Evolutionary conservation across 108 stramenopile species (phyloP), one percentile per base, ranked within the genome.

Genomic region (Cyclotella baltica): DNA sequence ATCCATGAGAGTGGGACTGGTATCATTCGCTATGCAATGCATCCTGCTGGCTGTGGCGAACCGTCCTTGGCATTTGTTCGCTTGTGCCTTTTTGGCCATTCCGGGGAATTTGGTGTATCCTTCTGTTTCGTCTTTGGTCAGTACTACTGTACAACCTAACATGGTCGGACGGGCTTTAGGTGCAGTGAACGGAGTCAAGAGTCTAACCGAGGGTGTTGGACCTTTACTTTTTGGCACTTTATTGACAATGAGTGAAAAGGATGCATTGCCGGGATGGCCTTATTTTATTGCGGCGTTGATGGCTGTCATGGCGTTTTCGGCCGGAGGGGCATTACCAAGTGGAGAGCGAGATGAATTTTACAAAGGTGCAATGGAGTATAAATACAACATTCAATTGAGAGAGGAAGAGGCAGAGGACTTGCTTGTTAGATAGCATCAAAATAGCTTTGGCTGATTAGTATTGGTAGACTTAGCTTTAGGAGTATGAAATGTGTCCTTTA

Each of bases 71-170:
- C 95, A 96, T 61, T 82, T 98, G 40, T 98, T 96, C 80, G 73
- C 86, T 11, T 97, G 96, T 75, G 92, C 95, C 31, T 78, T 72
- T 0, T 86, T 97, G 59, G 90, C 93, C 0, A 73, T 97, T 31
- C 72, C 89, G 20, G 93, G 90, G 6, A 98, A 98, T 85, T 81
- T 98, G 52, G 98, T 98, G 3, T 98, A 98, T 82, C 98, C 98
- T 0, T 83, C 88, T 52, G 69, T 98, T 10, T 86, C 88, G 28
- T 93, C 92, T 38, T 75, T 98, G 63, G 96, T 98, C 53, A 93
- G 89, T 66, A 73, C 88, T 8, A 83, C 76, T n/a, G 98, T 98
- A 29, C 83, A 83, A 67, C 93, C 92, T 19, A 72, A 85, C 10
- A 78, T 83, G 64, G 94, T 96, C 33, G 98, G 98, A 36, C 93